Evolutionary conservation across 1,284 basidiomycete species (phyloP), one percentile per base, ranked within the genome.

Genomic region (Waitea zeae): DNA sequence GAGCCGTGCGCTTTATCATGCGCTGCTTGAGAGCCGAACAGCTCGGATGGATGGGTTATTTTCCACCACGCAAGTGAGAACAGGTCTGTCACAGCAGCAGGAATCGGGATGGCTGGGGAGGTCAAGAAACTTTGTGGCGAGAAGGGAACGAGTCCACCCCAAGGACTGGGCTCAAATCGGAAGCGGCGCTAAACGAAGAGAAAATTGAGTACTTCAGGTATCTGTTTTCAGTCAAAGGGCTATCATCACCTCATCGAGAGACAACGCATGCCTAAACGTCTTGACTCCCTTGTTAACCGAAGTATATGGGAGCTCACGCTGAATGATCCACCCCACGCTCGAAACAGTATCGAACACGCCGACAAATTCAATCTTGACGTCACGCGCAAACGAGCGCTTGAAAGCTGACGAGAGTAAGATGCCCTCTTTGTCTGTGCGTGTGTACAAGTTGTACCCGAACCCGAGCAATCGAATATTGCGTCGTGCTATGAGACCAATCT

Each of bases 391-490:
- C 0, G 64, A 59, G 37, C 56, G 53, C 45, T 70, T 70, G 55
- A 68, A 70, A 1, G 54, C 59, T 13, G 51, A 52, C 5, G 57
- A 59, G 30, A 63, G 51, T 30, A 49, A 47, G 39, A 57, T 49
- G 18, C 62, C 64, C 2, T 42, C 41, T 2, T 50, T 45, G 41
- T 63, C 62, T 7, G 59, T 54, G 14, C 54, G 49, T 33, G 57
- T 62, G 50, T 64, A 73, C 49, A 72, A 61, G 34, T 61, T 61
- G 53, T 68, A 74, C 3, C 70, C 70, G 41, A 72, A 68, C 0
- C 61, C 57, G 3, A 72, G 53, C 41, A 72, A 69, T 39, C 70
- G 62, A 18, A 57, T 50, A 38, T 71, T 73, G 43, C 59, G 54
- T 22, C 47, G 50, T 0, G 67, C 63, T 0, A 73, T 54, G 5